Conservation (phyloP, 495 filamentous ascomycete genomes). For the Xylaria longipes region DNA sequence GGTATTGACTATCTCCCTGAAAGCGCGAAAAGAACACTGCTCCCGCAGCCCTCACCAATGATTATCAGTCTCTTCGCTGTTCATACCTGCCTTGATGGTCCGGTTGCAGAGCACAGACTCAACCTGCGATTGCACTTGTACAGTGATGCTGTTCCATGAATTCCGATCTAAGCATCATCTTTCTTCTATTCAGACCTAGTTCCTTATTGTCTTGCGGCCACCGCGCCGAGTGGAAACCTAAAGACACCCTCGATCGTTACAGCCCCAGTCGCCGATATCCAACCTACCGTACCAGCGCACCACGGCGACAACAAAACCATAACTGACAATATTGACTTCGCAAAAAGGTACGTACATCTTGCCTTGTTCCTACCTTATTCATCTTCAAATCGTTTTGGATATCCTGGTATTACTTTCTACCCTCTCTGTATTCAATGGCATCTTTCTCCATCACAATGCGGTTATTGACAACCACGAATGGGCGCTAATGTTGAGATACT, state of each 20-base stretch:
- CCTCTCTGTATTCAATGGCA: background rate
- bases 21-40: background rate
- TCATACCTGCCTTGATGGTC: background rate
- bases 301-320: background rate
- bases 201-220: background rate
- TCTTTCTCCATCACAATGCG: background rate
- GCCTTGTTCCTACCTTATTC: background rate
- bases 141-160: background rate
- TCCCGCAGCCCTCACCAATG: background rate
- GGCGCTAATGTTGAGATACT: background rate
- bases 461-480: background rate
- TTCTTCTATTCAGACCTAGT: background rate
- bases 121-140: background rate
- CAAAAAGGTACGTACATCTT: background rate
- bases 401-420: background rate
- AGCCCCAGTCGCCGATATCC: background rate
- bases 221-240: background rate
- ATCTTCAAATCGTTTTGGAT: background rate
- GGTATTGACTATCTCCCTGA: background rate
- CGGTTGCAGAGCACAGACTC: background rate
- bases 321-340: background rate
- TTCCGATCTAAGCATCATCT: background rate
- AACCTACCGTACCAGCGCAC: background rate
- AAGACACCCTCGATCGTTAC: background rate
- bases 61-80: background rate